A percentile compares a stretch with the other conserved stretches of the same genome.
These are phyloP conservation scores for Tricholoma flavovirens DNA, from an alignment of 768 basidiomycete genomes.

Conservation along the genomic window DNA sequence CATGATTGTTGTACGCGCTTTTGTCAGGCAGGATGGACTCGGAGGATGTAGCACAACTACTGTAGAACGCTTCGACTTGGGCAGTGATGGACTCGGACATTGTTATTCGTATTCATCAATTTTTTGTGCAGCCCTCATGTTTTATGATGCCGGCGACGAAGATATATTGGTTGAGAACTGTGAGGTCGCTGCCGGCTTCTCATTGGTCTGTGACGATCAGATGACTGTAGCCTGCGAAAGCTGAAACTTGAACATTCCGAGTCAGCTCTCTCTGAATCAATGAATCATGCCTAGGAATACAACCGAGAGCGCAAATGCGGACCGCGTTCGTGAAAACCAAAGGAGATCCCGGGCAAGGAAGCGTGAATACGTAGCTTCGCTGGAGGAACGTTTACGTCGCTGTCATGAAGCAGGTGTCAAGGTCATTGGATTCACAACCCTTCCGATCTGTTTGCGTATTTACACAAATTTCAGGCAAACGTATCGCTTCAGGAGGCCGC, in stretches of 20 bases:
- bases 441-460: neutral
- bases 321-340: slow-evolving; percentile 1
- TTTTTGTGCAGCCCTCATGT: no score
- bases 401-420: neutral
- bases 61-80: neutral
- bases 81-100: neutral
- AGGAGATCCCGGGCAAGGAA: neutral
- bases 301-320: neutral
- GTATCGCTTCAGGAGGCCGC: neutral
- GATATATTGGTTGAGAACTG: no score
- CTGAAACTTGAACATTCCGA: neutral
- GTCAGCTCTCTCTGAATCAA: neutral
- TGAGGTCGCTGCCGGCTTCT: neutral
- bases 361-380: neutral
- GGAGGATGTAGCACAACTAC: neutral
- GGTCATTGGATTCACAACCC: neutral
- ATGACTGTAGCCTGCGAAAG: neutral
- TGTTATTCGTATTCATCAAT: no score
- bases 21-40: slow-evolving; percentile 16
- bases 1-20: slow-evolving; percentile 5
- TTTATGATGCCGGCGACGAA: no score
- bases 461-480: neutral
- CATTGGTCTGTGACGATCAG: neutral
- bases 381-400: neutral
- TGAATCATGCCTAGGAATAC: neutral